Percentiles rank a stretch among this genome's conserved stretches.
Evolutionary conservation across 345 rosid genomes (phyloP).

Genomic region (Linum usitatissimum): DNA sequence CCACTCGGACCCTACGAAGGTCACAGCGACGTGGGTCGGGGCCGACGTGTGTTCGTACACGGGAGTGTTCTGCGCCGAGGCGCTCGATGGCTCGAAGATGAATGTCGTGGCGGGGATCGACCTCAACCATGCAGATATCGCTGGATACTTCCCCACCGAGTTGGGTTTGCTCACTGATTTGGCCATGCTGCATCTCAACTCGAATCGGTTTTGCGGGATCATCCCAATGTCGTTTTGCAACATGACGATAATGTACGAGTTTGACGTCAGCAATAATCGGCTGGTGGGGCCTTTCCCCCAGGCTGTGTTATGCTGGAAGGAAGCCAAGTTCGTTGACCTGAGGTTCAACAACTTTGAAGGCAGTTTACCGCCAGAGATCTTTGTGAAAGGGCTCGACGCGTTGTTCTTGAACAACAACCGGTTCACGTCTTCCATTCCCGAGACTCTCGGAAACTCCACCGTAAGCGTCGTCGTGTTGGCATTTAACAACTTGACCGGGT

Average conservation of each 20-base stretch:
- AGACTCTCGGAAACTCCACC: conserved; percentile 14
- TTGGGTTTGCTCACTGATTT: conserved; percentile 17
- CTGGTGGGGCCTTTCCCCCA: conserved; percentile 17
- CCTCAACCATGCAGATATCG: conserved; percentile 21
- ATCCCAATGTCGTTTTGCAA: conserved; percentile 10
- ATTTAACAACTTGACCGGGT: conserved; percentile 16
- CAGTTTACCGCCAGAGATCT: conserved; percentile 13
- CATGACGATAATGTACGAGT: conserved; percentile 13
- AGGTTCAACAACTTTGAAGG: conserved; percentile 22
- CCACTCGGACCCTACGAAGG: conserved; percentile 15
- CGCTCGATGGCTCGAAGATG: conserved; percentile 8
- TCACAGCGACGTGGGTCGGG: conserved; percentile 17
- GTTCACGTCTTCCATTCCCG: conserved; percentile 16
- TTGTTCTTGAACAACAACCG: conserved; percentile 21
- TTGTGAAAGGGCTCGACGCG: conserved; percentile 15
- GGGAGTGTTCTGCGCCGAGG: conserved; percentile 15
- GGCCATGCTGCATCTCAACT: conserved; percentile 21
- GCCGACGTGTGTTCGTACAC: conserved; percentile 12
- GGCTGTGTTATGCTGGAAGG: conserved; percentile 10
- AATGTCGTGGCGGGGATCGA: conserved; percentile 21
- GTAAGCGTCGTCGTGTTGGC: conserved; percentile 21
- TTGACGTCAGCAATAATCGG: conserved; percentile 22
- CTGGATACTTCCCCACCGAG: conserved; percentile 20
- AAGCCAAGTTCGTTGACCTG: conserved; percentile 17
- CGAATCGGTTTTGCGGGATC: conserved; percentile 23